A percentile compares a stretch with the other conserved stretches of the same genome.
Evolutionary conservation across 2,329 filamentous ascomycete genomes (phyloP).

Genomic region (Arachnomyces sp.): DNA sequence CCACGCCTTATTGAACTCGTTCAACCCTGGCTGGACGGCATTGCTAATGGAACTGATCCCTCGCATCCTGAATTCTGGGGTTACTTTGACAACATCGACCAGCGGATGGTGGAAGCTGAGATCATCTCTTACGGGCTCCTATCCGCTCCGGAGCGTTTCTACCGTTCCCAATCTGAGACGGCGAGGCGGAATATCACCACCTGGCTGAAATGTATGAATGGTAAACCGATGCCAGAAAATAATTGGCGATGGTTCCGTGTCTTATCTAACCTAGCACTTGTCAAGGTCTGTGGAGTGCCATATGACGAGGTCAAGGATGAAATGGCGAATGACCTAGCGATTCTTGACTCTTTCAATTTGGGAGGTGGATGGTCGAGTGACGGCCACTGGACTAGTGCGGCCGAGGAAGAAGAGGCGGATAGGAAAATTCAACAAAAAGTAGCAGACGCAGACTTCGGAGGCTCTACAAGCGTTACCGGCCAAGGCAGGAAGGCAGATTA

Average conservation of each 20-base stretch:
- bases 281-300: slow-evolving; percentile 5
- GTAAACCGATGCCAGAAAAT: slow-evolving; percentile 13
- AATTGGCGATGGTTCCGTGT: slow-evolving; percentile 17
- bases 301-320: slow-evolving; percentile 4
- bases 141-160: slow-evolving; percentile 13
- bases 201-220: slow-evolving; percentile 1
- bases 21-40: background rate
- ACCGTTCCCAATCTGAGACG: slow-evolving; percentile 6
- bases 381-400: slow-evolving; percentile 9
- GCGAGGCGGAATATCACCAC: slow-evolving; percentile 11
- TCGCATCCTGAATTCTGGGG: slow-evolving; percentile 18
- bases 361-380: slow-evolving; percentile 13
- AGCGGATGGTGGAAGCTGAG: slow-evolving; percentile 20
- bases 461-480: background rate
- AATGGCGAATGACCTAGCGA: slow-evolving; percentile 6
- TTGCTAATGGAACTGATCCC: slow-evolving; percentile 15
- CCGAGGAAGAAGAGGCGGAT: slow-evolving; percentile 2
- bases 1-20: background rate
- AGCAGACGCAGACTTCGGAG: background rate
- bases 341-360: slow-evolving; percentile 13
- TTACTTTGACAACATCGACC: slow-evolving; percentile 12
- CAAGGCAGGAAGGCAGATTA: slow-evolving; percentile 12
- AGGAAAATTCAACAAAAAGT: background rate
- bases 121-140: slow-evolving; percentile 14
- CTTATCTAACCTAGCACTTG: slow-evolving; percentile 11